phyloP scores from a whole-genome alignment of 2,329 filamentous ascomycete species.

The Pseudogymnoascus sp. region DNA sequence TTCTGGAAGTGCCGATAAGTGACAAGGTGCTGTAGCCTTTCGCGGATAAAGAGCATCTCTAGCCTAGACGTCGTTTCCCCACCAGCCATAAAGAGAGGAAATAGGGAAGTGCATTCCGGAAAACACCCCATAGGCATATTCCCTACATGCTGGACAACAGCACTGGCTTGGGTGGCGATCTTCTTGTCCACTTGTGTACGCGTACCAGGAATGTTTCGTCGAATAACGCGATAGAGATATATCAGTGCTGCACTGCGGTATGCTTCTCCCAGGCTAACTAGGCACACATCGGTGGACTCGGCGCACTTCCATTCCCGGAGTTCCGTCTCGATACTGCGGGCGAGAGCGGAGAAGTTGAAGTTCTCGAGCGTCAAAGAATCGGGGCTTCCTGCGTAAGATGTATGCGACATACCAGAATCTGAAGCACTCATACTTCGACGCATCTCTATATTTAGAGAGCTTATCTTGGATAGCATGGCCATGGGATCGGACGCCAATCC shows the following conservation, averaged over 20 bases:
- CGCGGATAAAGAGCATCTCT: conserved; percentile 10
- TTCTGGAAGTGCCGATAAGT: conserved; percentile 11
- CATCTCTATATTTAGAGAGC: conserved; percentile 28
- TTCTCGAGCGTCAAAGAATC: neutral
- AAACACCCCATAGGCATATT: conserved; percentile 3
- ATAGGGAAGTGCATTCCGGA: conserved; percentile 10
- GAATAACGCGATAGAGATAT: conserved; percentile 11
- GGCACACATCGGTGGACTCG: neutral
- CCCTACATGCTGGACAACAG: neutral
- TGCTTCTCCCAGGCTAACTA: conserved; percentile 11
- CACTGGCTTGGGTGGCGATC: neutral
- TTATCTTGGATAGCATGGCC: conserved; percentile 27
- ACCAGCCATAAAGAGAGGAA: conserved; percentile 15
- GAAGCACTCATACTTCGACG: neutral
- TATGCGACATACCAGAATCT: neutral
- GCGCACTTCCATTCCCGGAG: conserved; percentile 12
- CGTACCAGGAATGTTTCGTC: neutral
- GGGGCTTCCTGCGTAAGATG: neutral
- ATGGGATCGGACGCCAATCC: conserved; percentile 15
- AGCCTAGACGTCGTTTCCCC: conserved; percentile 10
- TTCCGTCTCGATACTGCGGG: neutral
- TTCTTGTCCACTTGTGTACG: neutral
- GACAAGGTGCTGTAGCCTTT: neutral
- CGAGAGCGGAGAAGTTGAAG: neutral
- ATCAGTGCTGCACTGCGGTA: conserved; percentile 13